phyloP scores from a whole-genome alignment of 495 filamentous ascomycete genomes.

The Daldinia loculata region DNA sequence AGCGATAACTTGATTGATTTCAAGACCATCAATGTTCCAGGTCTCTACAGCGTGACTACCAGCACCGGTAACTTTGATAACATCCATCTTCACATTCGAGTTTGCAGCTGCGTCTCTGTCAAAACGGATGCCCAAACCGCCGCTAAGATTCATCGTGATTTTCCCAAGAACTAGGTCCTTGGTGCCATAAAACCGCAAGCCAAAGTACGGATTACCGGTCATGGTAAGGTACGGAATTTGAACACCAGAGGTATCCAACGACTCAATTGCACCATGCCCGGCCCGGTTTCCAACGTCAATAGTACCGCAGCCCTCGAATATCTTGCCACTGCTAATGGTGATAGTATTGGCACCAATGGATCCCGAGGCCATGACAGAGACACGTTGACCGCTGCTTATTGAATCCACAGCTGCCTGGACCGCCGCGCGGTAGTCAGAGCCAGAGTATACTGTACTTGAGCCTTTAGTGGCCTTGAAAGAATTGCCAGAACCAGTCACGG shows the following conservation, averaged over 20 bases:
- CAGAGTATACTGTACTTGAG: conserved; percentile 48
- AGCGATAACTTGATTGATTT: conserved; percentile 53
- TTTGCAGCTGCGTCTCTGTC: conserved; percentile 54
- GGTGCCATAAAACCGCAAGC: conserved; percentile 55
- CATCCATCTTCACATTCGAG: conserved; percentile 55
- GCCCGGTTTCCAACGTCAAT: conserved; percentile 52
- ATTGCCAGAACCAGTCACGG: conserved; percentile 50
- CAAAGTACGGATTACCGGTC: conserved; percentile 59
- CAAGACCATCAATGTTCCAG: conserved; percentile 57
- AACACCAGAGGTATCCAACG: conserved; percentile 46
- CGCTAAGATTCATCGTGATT: conserved; percentile 56
- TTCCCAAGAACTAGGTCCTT: conserved; percentile 50
- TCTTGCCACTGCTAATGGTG: conserved; percentile 54
- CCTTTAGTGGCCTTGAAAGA: conserved; percentile 50
- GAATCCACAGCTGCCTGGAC: conserved; percentile 57
- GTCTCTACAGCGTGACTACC: conserved; percentile 58
- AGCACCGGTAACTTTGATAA: conserved; percentile 53
- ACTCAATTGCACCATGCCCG: conserved; percentile 56
- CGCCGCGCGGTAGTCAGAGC: conserved; percentile 55
- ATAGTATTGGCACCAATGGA: conserved; percentile 65
- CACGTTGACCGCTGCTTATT: conserved; percentile 61
- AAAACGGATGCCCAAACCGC: conserved; percentile 58
- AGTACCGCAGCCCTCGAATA: conserved; percentile 60
- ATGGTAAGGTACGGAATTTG: conserved; percentile 56
- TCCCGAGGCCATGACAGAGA: conserved; percentile 68